A percentile compares a stretch with the other conserved stretches of the same genome.
Conservation (phyloP, 305 asterid species). For the Solanum aculeatissimum region DNA sequence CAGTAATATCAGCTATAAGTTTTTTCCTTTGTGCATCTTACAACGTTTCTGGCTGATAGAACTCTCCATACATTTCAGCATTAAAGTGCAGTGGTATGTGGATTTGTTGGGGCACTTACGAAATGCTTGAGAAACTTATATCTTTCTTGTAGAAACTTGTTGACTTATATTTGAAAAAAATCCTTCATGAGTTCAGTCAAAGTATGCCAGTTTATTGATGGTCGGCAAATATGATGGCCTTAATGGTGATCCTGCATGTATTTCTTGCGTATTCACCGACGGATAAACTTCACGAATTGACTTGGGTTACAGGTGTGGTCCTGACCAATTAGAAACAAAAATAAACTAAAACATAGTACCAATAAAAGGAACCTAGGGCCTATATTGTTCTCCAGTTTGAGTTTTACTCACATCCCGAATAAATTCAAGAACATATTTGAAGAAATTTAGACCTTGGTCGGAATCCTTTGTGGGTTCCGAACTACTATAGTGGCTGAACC, state of each 20-base stretch:
- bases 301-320: too few species aligned
- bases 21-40: neutral
- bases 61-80: neutral
- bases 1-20: neutral
- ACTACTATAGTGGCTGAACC: too few species aligned
- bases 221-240: too few species aligned
- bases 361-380: too few species aligned
- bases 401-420: too few species aligned
- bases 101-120: neutral
- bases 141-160: neutral
- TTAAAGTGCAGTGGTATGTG: neutral
- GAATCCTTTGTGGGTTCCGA: neutral
- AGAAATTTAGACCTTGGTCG: neutral
- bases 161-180: neutral
- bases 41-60: neutral
- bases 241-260: too few species aligned
- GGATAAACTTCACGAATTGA: too few species aligned
- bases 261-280: too few species aligned
- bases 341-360: too few species aligned
- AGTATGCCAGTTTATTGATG: neutral
- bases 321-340: too few species aligned
- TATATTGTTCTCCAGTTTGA: too few species aligned
- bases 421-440: neutral
- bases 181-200: neutral
- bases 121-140: neutral